Percentiles rank a stretch among this genome's conserved stretches.
Evolutionary conservation across 164 flowering plant genomes (phyloP).

Genomic region (Liriodendron chinense): DNA sequence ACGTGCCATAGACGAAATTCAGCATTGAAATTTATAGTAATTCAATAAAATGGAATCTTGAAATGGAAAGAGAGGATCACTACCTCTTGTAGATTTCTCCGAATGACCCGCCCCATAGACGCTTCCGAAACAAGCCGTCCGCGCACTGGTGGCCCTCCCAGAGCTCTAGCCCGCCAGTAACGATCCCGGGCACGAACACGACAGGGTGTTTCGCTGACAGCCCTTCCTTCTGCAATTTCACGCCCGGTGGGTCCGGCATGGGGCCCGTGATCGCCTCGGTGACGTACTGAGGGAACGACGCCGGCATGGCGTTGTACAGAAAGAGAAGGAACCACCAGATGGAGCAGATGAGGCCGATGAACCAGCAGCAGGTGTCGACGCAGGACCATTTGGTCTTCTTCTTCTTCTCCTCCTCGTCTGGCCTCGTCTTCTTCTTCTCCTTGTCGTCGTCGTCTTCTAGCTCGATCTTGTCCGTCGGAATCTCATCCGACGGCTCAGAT

Average conservation of each 20-base stretch:
- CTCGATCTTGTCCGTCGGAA: constrained; percentile 12
- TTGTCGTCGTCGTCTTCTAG: constrained; percentile 7
- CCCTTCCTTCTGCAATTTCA: constrained; percentile 76
- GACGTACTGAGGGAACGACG: constrained; percentile 85
- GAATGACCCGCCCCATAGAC: constrained; percentile 97
- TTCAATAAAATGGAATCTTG: background rate
- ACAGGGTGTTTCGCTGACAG: constrained; percentile 80
- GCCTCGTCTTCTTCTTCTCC: background rate
- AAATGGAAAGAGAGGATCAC: background rate
- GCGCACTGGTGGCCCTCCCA: constrained; percentile 96
- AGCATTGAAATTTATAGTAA: background rate
- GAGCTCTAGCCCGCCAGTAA: constrained; percentile 90
- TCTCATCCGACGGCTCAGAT: constrained; percentile 3
- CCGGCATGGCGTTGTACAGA: constrained; percentile 78
- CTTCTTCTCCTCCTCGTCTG: constrained; percentile 7
- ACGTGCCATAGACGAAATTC: background rate
- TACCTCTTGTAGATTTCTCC: constrained; percentile 94
- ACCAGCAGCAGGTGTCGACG: constrained; percentile 65
- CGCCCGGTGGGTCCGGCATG: constrained; percentile 89
- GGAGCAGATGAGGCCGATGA: constrained; percentile 52
- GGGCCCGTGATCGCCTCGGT: constrained; percentile 96
- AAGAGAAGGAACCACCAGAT: constrained; percentile 58
- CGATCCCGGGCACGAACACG: constrained; percentile 97
- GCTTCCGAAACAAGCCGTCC: constrained; percentile 82
- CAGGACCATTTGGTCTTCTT: constrained; percentile 34